A percentile compares a stretch with the other conserved stretches of the same genome.
Conservation (phyloP, 2,329 filamentous ascomycete genomes). For the Thielaviopsis populi region DNA sequence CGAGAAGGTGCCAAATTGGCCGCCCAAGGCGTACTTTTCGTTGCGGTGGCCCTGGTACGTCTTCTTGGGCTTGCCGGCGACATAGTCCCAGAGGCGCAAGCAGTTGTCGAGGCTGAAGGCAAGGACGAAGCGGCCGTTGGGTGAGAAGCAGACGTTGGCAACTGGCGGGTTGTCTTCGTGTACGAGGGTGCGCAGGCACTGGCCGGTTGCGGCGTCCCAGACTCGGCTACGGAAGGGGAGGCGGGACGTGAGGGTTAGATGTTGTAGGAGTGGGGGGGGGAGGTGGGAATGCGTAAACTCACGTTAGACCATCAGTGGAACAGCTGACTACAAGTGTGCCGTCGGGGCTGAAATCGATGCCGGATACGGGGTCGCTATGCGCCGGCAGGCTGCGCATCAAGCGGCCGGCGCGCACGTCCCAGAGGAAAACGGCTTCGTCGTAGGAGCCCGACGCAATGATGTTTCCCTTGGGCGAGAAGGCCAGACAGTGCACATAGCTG, state of each 20-base stretch:
- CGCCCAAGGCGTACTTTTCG: constrained; percentile 66
- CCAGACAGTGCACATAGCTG: constrained; percentile 88
- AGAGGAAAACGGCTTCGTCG: constrained; percentile 91
- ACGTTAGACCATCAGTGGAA: constrained; percentile 79
- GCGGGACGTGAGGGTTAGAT: neutral
- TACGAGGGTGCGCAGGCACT: constrained; percentile 86
- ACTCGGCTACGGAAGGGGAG: constrained; percentile 44
- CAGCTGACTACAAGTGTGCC: constrained; percentile 87
- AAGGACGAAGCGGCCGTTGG: constrained; percentile 84
- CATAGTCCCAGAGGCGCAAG: constrained; percentile 88
- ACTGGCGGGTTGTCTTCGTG: constrained; percentile 59
- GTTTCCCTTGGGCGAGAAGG: constrained; percentile 96
- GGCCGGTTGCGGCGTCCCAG: constrained; percentile 90
- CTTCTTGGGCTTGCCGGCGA: constrained; percentile 80
- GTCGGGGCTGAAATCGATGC: constrained; percentile 84
- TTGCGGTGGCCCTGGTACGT: constrained; percentile 93
- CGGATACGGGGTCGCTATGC: constrained; percentile 85
- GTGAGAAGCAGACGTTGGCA: constrained; percentile 61
- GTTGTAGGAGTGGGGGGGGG: neutral
- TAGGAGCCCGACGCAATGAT: constrained; percentile 91
- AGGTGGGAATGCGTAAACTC: constrained; percentile 24
- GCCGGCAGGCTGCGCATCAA: constrained; percentile 85
- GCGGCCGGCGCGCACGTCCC: constrained; percentile 80
- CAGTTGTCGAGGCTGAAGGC: constrained; percentile 85
- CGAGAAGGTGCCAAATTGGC: constrained; percentile 55